phyloP scores from a whole-genome alignment of 2,329 filamentous ascomycete species.

The Phialemoniopsis sp. region DNA sequence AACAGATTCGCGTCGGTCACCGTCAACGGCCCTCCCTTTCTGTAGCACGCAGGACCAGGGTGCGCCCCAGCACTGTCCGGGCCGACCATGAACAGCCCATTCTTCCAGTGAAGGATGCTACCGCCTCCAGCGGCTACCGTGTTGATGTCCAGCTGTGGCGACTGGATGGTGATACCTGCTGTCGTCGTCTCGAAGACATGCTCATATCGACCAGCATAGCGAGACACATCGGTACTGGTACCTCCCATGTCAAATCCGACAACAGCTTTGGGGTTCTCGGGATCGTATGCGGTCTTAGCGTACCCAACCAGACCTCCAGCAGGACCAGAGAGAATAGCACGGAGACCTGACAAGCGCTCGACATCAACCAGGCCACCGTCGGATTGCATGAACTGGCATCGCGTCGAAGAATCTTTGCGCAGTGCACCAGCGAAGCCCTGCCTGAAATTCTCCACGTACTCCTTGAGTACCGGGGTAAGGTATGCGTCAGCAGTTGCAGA shows the following conservation, averaged over 20 bases:
- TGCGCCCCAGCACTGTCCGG: conserved; percentile 65
- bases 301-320: conserved; percentile 71
- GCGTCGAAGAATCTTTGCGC: conserved; percentile 50
- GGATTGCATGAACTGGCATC: conserved; percentile 68
- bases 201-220: conserved; percentile 53
- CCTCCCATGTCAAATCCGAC: conserved; percentile 68
- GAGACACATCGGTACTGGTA: conserved; percentile 9
- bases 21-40: conserved; percentile 63
- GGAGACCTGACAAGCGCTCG: conserved; percentile 17
- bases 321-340: conserved; percentile 65
- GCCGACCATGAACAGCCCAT: conserved; percentile 62
- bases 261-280: conserved; percentile 56
- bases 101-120: conserved; percentile 52
- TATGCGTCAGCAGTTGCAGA: conserved; percentile 72
- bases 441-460: conserved; percentile 65
- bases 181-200: conserved; percentile 68
- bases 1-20: conserved; percentile 69
- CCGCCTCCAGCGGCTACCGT: conserved; percentile 51
- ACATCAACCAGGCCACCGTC: conserved; percentile 38
- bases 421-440: conserved; percentile 62
- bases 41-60: conserved; percentile 67
- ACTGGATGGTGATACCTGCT: conserved; percentile 63
- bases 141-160: conserved; percentile 63
- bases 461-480: conserved; percentile 65
- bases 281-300: conserved; percentile 68